Evolutionary conservation across 768 basidiomycete genomes (phyloP).

Genomic region (Naganishia onofrii): DNA sequence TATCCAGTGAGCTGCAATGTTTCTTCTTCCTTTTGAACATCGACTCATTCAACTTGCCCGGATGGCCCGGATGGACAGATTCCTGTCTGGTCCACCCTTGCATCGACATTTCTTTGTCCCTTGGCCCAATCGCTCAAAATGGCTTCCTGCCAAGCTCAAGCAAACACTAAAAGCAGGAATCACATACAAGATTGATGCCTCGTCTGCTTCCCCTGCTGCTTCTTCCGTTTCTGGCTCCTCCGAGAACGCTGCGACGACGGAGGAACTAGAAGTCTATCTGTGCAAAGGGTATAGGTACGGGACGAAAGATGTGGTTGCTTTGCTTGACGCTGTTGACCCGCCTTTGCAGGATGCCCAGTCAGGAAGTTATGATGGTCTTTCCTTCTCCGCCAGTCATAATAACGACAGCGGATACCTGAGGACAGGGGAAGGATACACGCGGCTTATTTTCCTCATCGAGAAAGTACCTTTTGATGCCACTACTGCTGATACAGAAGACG

Average conservation of each 20-base stretch:
- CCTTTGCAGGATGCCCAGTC: constrained; percentile 3
- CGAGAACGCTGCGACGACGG: background rate
- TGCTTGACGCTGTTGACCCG: constrained; percentile 14
- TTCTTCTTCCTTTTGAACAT: background rate
- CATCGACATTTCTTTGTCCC: constrained; percentile 20
- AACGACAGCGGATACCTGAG: too few species aligned
- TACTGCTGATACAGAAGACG: too few species aligned
- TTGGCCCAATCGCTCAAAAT: constrained; percentile 6
- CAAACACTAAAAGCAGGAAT: constrained; percentile 13
- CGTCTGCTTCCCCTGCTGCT: background rate
- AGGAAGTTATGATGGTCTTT: background rate
- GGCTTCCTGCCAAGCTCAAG: background rate
- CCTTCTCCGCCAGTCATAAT: too few species aligned
- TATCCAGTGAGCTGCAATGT: background rate
- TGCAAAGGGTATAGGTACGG: background rate
- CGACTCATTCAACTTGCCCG: background rate
- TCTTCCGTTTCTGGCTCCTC: too few species aligned
- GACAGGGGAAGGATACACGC: background rate
- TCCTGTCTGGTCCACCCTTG: constrained; percentile 8
- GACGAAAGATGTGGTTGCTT: constrained; percentile 6
- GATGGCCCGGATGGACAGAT: background rate
- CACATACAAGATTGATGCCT: constrained; percentile 19
- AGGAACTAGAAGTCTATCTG: constrained; percentile 14
- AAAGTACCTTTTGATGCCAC: too few species aligned
- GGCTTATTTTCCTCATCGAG: constrained; percentile 8